Evolutionary conservation across 805 yeast genomes (phyloP), one percentile per base, ranked within the genome.

Genomic region (Yarrowia bubula): DNA sequence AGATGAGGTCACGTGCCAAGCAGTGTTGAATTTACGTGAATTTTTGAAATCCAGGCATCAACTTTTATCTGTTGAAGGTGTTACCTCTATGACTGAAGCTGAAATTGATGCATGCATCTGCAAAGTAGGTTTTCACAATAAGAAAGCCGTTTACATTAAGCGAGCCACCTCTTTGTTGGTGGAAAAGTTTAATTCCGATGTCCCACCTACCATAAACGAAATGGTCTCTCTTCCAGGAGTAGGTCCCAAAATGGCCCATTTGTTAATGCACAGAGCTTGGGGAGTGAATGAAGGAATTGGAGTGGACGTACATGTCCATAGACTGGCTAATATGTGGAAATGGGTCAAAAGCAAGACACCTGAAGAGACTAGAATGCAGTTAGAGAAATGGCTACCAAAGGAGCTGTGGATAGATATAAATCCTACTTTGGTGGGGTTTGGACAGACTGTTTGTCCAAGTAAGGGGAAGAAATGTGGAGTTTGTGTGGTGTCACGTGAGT

Each of bases 201-300:
- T 93, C 3, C 98, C 98, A 0, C 75, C 81, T 66, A 81, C 86
- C 1, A 80, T 89, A 8, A 85, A 82, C 7, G 92, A 87, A 0
- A 79, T 92, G 61, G 79, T 83, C 5, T 75, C 82, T 0, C 77
- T 92, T 37, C 97, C 97, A 0, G 98, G 98, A 0, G 96, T 92
- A 2, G 98, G 98, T 0, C 97, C 97, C 8, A 92, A 92, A 74
- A 92, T 92, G 98, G 96, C 96, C 0, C 88, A 83, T 73, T 76
- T 92, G 43, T 80, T 92, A 1, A 77, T 91, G 66, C 96, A 91
- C 71, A 83, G 84, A 44, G 96, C 95, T 0, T 92, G 97, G 97
- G 77, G 78, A 18, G 78, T 80, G 46, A 86, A 81, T 63, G 77
- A 79, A 13, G 98, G 98, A 0, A 90, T 92, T n/a, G 97, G 98